Percentiles rank a stretch among this genome's conserved stretches.
Evolutionary conservation across 441 rosid genomes (phyloP).

Genomic region (Kokia cookei): DNA sequence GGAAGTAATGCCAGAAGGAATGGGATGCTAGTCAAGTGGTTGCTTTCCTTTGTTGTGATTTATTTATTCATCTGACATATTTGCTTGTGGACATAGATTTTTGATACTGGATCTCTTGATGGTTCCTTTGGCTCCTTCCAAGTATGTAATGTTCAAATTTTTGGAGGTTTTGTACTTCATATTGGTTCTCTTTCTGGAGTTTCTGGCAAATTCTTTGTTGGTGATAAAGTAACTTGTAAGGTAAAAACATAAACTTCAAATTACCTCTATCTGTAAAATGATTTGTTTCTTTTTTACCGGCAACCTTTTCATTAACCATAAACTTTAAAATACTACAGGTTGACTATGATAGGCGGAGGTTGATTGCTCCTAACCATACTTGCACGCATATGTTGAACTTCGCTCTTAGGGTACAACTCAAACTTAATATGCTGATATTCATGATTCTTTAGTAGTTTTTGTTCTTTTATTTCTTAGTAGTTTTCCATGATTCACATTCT

Average conservation of each 20-base stretch:
- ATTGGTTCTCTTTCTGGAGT: conserved; percentile 58
- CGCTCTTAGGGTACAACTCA: conserved; percentile 73
- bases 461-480: background rate
- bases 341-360: conserved; percentile 84
- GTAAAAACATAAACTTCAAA: conserved; percentile 25
- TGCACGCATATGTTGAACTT: conserved; percentile 97
- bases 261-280: background rate
- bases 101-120: conserved; percentile 73
- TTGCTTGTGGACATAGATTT: conserved; percentile 58
- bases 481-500: background rate
- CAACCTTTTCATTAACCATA: background rate
- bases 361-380: conserved; percentile 93
- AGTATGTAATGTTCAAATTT: conserved; percentile 84
- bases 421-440: background rate
- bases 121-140: conserved; percentile 77
- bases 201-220: conserved; percentile 44
- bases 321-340: conserved; percentile 37
- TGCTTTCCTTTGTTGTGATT: background rate
- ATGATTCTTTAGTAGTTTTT: background rate
- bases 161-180: conserved; percentile 92
- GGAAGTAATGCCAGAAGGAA: background rate
- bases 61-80: conserved; percentile 3
- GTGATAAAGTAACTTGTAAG: conserved; percentile 82
- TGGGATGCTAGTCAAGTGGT: background rate
- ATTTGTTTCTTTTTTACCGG: background rate